Evolutionary conservation across 768 basidiomycete genomes (phyloP), one percentile per base, ranked within the genome.

Genomic region (Lactarius hatsudake): DNA sequence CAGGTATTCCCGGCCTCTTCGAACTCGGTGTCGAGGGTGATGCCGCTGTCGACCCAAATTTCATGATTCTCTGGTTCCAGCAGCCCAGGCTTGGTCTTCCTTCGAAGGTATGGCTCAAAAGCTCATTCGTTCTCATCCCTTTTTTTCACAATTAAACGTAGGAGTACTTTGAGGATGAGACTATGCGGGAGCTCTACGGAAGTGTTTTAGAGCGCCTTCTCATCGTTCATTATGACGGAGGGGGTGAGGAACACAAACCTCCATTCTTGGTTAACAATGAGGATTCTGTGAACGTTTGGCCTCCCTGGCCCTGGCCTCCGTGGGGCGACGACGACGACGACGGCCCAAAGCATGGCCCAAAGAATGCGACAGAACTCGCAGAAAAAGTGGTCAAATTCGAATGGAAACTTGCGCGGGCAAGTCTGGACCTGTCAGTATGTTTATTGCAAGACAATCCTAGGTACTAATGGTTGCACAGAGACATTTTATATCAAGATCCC

Each of bases 81-180:
- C 95, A 97, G 74, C 84, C 91, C 2, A 79, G 77, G 9, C 80
- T 96, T 17, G 92, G 93, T 51, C 86, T 97, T 15, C 95, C 94
- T 1, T 87, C 95, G 18, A 96, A 95, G 84, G 93, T 91, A 61
- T 32, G 20, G 59, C 68, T 0, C n/a, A 42, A 38, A 9, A 63
- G 64, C 9, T 48, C 17, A 43, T 60, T 20, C 18, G 43, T 34
- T 28, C 28, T 20, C 45, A 30, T 10, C 30, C 17, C 53, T 65
- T 59, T 51, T 67, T 60, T 54, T 68, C 32, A 61, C 28, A 43
- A 64, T 45, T 18, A 43, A 20, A 40, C 48, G 13, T 69, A 94
- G 89, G 94, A 96, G 78, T 97, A 98, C 75, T 98, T 93, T 76
- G 84, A 88, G 62, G 96, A 98, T 57, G 80, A 86, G 63, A 76